These are phyloP conservation scores for Spiraea crenata DNA, from an alignment of 331 rosid genomes.

Conservation along the genomic window DNA sequence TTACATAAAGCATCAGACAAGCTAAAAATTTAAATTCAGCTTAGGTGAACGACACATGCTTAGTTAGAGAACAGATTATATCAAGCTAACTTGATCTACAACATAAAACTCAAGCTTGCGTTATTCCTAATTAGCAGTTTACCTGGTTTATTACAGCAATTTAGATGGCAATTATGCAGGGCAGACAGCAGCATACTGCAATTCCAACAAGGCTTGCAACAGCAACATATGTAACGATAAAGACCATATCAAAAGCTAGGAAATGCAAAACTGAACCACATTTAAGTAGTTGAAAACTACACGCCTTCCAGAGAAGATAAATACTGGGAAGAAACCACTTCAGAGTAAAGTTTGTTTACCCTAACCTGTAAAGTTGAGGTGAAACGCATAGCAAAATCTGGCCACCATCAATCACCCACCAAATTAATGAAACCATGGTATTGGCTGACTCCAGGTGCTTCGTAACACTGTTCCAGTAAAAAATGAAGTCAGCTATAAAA, in stretches of 20 bases:
- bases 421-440: slow-evolving; percentile 64
- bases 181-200: slow-evolving; percentile 89
- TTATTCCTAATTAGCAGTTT: slow-evolving; percentile 2
- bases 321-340: slow-evolving; percentile 8
- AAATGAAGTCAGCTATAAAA: background rate
- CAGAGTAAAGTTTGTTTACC: slow-evolving; percentile 21
- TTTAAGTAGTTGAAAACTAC: slow-evolving; percentile 16
- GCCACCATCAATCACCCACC: slow-evolving; percentile 85
- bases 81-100: background rate
- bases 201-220: slow-evolving; percentile 79
- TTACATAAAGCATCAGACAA: no score
- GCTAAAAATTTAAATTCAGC: background rate
- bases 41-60: slow-evolving; percentile 10
- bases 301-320: slow-evolving; percentile 1
- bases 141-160: slow-evolving; percentile 70
- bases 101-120: slow-evolving; percentile 1
- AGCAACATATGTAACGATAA: slow-evolving; percentile 62
- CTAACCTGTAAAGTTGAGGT: slow-evolving; percentile 82
- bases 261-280: slow-evolving; percentile 53
- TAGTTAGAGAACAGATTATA: background rate
- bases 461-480: slow-evolving; percentile 41
- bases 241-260: slow-evolving; percentile 71
- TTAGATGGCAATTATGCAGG: slow-evolving; percentile 80
- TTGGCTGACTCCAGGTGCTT: slow-evolving; percentile 66
- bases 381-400: slow-evolving; percentile 52